phyloP scores from a whole-genome alignment of 768 basidiomycete species.

The Paxillus rubicundulus region DNA sequence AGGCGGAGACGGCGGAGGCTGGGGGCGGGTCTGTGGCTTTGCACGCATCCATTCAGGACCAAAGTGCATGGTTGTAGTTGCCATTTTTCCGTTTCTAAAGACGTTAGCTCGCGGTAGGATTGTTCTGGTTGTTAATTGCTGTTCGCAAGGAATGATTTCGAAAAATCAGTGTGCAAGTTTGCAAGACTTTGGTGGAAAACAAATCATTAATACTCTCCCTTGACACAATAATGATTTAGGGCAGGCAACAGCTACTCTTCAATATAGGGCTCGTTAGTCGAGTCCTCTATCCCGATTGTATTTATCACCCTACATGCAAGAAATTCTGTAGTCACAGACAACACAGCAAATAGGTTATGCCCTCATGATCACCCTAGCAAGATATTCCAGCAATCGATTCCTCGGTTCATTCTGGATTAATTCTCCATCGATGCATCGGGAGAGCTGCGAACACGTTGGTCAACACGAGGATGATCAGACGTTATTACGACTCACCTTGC shows the following conservation, averaged over 20 bases:
- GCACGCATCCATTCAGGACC: constrained; percentile 92
- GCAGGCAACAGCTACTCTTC: constrained; percentile 22
- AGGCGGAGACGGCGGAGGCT: constrained; percentile 60
- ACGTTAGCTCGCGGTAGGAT: constrained; percentile 3
- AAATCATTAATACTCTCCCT: constrained; percentile 5
- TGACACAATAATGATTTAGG: constrained; percentile 26
- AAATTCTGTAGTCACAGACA: not conserved
- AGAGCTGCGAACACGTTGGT: constrained; percentile 45
- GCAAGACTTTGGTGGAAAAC: constrained; percentile 27
- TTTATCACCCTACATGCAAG: not conserved
- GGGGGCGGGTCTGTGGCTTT: constrained; percentile 61
- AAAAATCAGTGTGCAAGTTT: constrained; percentile 15
- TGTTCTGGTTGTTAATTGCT: constrained; percentile 1
- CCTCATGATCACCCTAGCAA: not conserved
- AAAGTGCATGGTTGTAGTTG: constrained; percentile 78
- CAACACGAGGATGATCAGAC: constrained; percentile 1
- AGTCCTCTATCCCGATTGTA: not conserved
- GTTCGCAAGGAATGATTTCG: constrained; percentile 18
- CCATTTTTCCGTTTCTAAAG: constrained; percentile 35
- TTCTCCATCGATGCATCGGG: constrained; percentile 69
- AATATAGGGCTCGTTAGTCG: too few species aligned
- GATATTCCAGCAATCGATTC: not conserved
- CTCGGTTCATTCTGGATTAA: constrained; percentile 37
- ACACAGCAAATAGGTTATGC: not conserved
- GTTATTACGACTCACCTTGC: constrained; percentile 60